phyloP scores from a whole-genome alignment of 805 yeast species.

The Metschnikowia shivogae region DNA sequence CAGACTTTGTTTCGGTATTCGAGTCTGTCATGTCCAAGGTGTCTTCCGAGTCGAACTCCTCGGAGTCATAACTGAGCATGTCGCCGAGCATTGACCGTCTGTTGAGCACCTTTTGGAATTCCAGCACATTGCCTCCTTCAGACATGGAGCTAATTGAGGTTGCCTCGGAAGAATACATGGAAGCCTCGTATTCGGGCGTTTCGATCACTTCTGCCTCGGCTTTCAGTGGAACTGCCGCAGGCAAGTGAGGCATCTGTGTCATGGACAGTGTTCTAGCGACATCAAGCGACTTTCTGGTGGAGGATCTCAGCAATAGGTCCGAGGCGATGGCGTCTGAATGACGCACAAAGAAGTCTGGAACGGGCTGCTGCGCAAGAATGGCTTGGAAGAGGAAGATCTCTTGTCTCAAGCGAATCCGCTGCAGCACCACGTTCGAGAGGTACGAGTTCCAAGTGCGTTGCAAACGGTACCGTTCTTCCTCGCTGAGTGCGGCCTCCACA shows the following conservation, averaged over 20 bases:
- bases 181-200: conserved; percentile 3
- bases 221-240: neutral
- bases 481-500: neutral
- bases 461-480: neutral
- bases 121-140: conserved; percentile 16
- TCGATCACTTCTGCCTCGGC: neutral
- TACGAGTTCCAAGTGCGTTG: conserved; percentile 31
- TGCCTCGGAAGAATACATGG: conserved; percentile 1
- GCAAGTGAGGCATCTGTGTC: neutral
- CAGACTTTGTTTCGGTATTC: neutral
- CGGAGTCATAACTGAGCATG: conserved; percentile 42
- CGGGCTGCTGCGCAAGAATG: conserved; percentile 13
- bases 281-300: neutral
- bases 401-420: conserved; percentile 38
- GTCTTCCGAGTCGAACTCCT: conserved; percentile 14
- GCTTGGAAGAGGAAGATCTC: conserved; percentile 35
- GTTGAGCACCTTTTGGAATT: conserved; percentile 26
- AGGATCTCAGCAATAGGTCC: conserved; percentile 1
- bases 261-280: neutral
- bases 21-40: neutral
- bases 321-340: neutral
- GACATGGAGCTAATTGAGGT: neutral
- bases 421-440: conserved; percentile 31
- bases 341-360: conserved; percentile 9
- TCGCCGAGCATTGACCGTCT: conserved; percentile 42